These are phyloP conservation scores for Trichoderma sp. DNA, from an alignment of 2,329 filamentous ascomycete genomes.

Conservation along the genomic window DNA sequence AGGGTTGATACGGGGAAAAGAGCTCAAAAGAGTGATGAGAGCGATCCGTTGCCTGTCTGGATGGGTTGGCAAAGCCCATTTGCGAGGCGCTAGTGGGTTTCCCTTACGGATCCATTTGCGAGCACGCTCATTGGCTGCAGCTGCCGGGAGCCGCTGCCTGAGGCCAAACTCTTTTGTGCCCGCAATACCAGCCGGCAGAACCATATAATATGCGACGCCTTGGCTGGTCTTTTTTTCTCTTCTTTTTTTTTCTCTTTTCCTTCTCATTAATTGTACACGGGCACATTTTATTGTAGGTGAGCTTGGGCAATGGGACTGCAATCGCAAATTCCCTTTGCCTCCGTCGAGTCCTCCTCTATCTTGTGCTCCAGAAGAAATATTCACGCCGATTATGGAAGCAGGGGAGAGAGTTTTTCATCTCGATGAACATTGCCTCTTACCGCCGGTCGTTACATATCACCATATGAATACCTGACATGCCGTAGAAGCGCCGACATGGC, in stretches of 20 bases:
- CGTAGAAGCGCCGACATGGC: background rate
- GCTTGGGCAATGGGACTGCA: slow-evolving; percentile 54
- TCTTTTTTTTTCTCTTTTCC: slow-evolving; percentile 46
- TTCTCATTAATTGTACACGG: slow-evolving; percentile 63
- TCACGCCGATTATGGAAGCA: slow-evolving; percentile 73
- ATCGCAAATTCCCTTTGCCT: slow-evolving; percentile 44
- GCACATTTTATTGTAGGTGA: slow-evolving; percentile 74
- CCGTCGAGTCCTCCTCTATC: slow-evolving; percentile 72
- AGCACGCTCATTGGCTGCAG: slow-evolving; percentile 46
- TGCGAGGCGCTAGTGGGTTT: slow-evolving; percentile 27
- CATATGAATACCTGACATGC: slow-evolving; percentile 16
- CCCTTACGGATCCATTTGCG: slow-evolving; percentile 48
- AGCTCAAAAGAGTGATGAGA: slow-evolving; percentile 35
- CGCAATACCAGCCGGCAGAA: background rate
- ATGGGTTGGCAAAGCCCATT: slow-evolving; percentile 32
- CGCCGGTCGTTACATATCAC: slow-evolving; percentile 68
- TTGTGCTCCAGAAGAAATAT: slow-evolving; percentile 62
- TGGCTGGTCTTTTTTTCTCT: background rate
- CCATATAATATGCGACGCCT: slow-evolving; percentile 7
- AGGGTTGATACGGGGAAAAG: slow-evolving; percentile 35
- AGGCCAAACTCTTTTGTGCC: slow-evolving; percentile 36
- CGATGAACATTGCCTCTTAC: slow-evolving; percentile 69
- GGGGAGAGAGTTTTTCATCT: slow-evolving; percentile 58
- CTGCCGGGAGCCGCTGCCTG: slow-evolving; percentile 39
- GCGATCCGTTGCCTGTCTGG: slow-evolving; percentile 41